phyloP scores from a whole-genome alignment of 192 early-diverging fungal species.

The Hyaloraphidium curvatum region DNA sequence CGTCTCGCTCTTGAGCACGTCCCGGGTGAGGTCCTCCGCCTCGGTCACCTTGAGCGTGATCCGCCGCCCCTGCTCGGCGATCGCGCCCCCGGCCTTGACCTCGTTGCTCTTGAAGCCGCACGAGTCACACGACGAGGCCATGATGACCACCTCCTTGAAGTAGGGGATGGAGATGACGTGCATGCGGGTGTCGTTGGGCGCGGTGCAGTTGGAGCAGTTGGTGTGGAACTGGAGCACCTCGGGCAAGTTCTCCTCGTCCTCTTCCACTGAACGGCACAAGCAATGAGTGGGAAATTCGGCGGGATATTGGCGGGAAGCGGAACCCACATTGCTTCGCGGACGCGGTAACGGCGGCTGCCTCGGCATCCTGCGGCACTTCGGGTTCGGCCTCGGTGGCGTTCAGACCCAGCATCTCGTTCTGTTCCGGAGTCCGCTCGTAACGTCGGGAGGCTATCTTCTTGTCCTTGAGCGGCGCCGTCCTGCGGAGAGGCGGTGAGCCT shows the following conservation, averaged over 20 bases:
- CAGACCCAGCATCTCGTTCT: slow-evolving; percentile 58
- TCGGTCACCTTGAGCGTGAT: slow-evolving; percentile 71
- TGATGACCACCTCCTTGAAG: slow-evolving; percentile 89
- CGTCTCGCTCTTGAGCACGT: slow-evolving; percentile 88
- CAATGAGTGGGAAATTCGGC: too few species aligned
- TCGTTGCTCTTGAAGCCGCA: slow-evolving; percentile 95
- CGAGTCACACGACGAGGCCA: slow-evolving; percentile 73
- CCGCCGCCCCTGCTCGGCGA: slow-evolving; percentile 51
- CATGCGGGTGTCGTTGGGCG: slow-evolving; percentile 68
- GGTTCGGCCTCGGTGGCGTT: slow-evolving; percentile 33
- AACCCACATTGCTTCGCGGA: too few species aligned
- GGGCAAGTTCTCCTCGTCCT: slow-evolving; percentile 34
- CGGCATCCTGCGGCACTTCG: slow-evolving; percentile 6
- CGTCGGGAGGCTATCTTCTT: too few species aligned
- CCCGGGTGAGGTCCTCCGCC: slow-evolving; percentile 69
- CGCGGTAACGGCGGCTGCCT: slow-evolving; percentile 6
- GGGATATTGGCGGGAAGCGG: too few species aligned
- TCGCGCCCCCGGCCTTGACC: slow-evolving; percentile 83
- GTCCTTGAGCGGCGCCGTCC: too few species aligned
- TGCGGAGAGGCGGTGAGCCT: too few species aligned
- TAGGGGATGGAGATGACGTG: slow-evolving; percentile 81
- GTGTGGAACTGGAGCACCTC: slow-evolving; percentile 67
- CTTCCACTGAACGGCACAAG: neutral
- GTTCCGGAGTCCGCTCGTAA: slow-evolving; percentile 60
- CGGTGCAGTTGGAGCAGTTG: slow-evolving; percentile 67